Evolutionary conservation across 805 yeast species (phyloP).

Genomic region (Candida easanensis): DNA sequence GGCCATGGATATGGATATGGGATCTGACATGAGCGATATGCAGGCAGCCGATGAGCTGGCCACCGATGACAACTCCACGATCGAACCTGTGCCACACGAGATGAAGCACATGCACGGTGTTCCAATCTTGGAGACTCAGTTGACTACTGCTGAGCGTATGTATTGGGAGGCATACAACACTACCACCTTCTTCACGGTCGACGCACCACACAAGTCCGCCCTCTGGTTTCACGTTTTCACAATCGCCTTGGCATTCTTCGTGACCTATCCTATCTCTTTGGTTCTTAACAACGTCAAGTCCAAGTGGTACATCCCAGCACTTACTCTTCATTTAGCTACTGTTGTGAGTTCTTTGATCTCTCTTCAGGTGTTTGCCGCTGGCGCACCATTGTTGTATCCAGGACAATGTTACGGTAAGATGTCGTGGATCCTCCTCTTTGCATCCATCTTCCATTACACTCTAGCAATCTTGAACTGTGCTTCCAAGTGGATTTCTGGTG

Average conservation of each 20-base stretch:
- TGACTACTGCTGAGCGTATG: slow-evolving; percentile 66
- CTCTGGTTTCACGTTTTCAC: slow-evolving; percentile 54
- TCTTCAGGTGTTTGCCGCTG: slow-evolving; percentile 53
- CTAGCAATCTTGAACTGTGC: slow-evolving; percentile 50
- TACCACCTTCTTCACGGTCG: slow-evolving; percentile 65
- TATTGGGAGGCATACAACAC: slow-evolving; percentile 82
- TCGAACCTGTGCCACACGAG: slow-evolving; percentile 47
- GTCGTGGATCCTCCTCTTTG: slow-evolving; percentile 56
- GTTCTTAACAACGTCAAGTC: slow-evolving; percentile 60
- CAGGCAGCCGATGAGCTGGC: slow-evolving; percentile 9
- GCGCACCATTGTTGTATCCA: slow-evolving; percentile 72
- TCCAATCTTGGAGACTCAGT: slow-evolving; percentile 64
- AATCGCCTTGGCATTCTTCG: slow-evolving; percentile 41
- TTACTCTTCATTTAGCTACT: slow-evolving; percentile 47
- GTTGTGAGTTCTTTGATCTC: slow-evolving; percentile 50
- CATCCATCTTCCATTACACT: slow-evolving; percentile 51
- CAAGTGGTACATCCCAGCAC: slow-evolving; percentile 54
- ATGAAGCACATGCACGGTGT: slow-evolving; percentile 57
- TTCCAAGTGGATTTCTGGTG: slow-evolving; percentile 38
- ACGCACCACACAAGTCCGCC: slow-evolving; percentile 46
- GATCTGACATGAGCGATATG: slow-evolving; percentile 27
- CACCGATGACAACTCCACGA: slow-evolving; percentile 3
- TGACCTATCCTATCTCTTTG: slow-evolving; percentile 67
- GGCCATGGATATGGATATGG: slow-evolving; percentile 17
- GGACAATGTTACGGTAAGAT: slow-evolving; percentile 68